These are phyloP conservation scores for Leptodontidium sp. DNA, from an alignment of 2,329 filamentous ascomycete genomes.

Conservation along the genomic window DNA sequence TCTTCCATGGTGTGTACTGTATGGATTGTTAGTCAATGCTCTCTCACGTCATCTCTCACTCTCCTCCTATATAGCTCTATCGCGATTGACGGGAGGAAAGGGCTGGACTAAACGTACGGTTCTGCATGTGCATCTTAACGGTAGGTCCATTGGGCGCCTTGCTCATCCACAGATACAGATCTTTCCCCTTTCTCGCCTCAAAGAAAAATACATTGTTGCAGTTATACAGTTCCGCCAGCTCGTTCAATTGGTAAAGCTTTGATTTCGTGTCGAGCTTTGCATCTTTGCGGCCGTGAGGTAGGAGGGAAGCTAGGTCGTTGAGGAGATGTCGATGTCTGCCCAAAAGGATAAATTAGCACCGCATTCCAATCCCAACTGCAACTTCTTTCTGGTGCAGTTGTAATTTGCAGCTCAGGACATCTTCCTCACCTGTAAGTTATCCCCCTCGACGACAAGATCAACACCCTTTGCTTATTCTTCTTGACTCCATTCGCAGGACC, in stretches of 20 bases:
- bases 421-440: slow-evolving; percentile 78
- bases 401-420: neutral
- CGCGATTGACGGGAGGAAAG: neutral
- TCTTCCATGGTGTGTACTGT: slow-evolving; percentile 95
- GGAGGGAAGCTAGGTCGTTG: slow-evolving; percentile 85
- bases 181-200: slow-evolving; percentile 92
- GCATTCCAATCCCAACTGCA: slow-evolving; percentile 17
- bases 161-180: slow-evolving; percentile 92
- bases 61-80: neutral
- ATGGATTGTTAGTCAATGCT: slow-evolving; percentile 40
- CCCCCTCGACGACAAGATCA: slow-evolving; percentile 91
- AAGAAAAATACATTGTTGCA: slow-evolving; percentile 97
- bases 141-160: slow-evolving; percentile 77
- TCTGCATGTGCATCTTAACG: slow-evolving; percentile 78
- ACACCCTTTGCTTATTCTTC: slow-evolving; percentile 78
- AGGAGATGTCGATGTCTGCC: slow-evolving; percentile 89
- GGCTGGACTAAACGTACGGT: slow-evolving; percentile 55
- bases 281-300: slow-evolving; percentile 93
- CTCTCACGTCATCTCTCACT: neutral
- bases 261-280: slow-evolving; percentile 97
- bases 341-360: slow-evolving; percentile 22
- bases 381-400: neutral
- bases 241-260: slow-evolving; percentile 83
- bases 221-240: slow-evolving; percentile 78
- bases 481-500: slow-evolving; percentile 57